Percentiles rank a stretch among this genome's conserved stretches.
Conservation (phyloP, 108 stramenopile genomes). For the Bacterosira constricta region DNA sequence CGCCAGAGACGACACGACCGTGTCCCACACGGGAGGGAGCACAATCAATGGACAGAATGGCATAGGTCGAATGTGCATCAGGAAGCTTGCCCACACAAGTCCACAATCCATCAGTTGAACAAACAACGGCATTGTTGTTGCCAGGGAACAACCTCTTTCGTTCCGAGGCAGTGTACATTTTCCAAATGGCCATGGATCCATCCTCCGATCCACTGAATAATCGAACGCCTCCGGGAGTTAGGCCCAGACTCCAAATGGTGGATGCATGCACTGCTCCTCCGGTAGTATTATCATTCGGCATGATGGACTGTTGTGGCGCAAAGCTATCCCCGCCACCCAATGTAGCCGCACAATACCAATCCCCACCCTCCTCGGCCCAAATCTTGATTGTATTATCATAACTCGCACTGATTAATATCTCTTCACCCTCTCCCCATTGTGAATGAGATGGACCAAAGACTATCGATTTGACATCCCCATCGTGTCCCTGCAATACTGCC, state of each 20-base stretch:
- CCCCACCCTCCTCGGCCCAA: conserved; percentile 96
- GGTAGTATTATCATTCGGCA: too few relatives aligned
- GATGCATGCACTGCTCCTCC: conserved; percentile 64
- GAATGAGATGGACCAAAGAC: conserved; percentile 83
- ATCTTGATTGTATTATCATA: conserved; percentile 94
- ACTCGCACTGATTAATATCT: conserved; percentile 78
- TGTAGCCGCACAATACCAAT: conserved; percentile 93
- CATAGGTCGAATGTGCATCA: conserved; percentile 62
- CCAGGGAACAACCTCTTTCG: background rate
- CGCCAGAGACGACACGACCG: conserved; percentile 80
- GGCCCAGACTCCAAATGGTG: conserved; percentile 90
- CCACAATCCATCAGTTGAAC: conserved; percentile 58
- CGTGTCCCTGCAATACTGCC: conserved; percentile 94
- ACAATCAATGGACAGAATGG: conserved; percentile 82
- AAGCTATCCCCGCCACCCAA: too few relatives aligned
- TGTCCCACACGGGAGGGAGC: conserved; percentile 75
- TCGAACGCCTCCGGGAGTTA: conserved; percentile 78
- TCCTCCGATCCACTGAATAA: conserved; percentile 82
- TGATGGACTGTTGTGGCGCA: too few relatives aligned
- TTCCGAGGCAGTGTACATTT: conserved; percentile 67
- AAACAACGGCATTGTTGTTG: background rate
- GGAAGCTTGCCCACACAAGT: conserved; percentile 75
- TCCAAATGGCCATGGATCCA: conserved; percentile 75
- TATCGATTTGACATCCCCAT: conserved; percentile 94
- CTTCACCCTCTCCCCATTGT: conserved; percentile 83